These are phyloP conservation scores for Aspergillus ellipticus DNA, from an alignment of 495 filamentous ascomycete species.

Conservation along the genomic window DNA sequence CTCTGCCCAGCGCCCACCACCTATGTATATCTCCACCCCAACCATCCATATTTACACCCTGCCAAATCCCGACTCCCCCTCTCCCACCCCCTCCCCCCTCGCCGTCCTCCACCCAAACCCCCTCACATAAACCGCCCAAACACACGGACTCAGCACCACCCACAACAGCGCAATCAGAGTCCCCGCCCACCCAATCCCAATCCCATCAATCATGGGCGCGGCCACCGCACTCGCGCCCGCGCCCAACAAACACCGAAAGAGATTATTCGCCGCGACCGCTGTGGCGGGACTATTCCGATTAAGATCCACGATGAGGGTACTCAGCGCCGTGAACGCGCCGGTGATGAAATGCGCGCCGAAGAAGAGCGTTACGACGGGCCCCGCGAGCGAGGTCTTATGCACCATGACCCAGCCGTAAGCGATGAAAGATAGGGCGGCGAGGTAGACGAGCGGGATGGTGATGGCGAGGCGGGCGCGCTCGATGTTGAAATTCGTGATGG, in stretches of 20 bases:
- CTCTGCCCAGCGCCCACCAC: no score
- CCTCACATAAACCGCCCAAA: conserved; percentile 32
- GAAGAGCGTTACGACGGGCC: conserved; percentile 39
- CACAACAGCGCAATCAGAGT: conserved; percentile 38
- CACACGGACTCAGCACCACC: conserved; percentile 24
- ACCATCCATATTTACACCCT: no score
- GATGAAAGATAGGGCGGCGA: conserved; percentile 26
- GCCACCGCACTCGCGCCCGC: conserved; percentile 40
- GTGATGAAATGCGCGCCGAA: conserved; percentile 31
- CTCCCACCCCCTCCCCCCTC: not conserved
- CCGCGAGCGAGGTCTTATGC: conserved; percentile 29
- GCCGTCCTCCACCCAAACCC: conserved; percentile 37
- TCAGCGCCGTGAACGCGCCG: conserved; percentile 29
- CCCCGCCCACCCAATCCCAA: conserved; percentile 47
- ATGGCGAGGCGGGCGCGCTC: conserved; percentile 32
- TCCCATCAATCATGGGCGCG: conserved; percentile 36
- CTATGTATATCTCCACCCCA: no score
- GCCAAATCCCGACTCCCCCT: no score
- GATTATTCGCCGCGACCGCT: conserved; percentile 46
- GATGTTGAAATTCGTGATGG: conserved; percentile 35
- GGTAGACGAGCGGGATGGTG: conserved; percentile 32
- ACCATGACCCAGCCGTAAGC: conserved; percentile 49
- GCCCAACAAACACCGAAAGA: conserved; percentile 42
- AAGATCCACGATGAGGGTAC: conserved; percentile 44
- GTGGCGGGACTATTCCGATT: conserved; percentile 38